phyloP scores from a whole-genome alignment of 108 stramenopile genomes.

The Nitzschia sp. region DNA sequence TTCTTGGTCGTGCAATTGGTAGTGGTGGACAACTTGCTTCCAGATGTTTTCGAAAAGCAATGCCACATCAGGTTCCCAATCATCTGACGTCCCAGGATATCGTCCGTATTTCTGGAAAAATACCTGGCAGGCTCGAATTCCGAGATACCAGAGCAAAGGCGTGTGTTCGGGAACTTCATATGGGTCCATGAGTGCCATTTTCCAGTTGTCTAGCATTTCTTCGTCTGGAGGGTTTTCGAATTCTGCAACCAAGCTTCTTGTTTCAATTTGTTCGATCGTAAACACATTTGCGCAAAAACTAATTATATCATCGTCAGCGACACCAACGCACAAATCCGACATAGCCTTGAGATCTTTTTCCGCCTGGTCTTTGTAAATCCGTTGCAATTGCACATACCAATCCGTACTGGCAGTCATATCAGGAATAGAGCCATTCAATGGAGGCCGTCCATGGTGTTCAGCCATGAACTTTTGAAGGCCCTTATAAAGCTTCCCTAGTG shows the following conservation, averaged over 20 bases:
- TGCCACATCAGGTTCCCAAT: slow-evolving; percentile 52
- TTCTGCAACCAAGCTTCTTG: slow-evolving; percentile 60
- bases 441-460: slow-evolving; percentile 57
- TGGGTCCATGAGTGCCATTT: slow-evolving; percentile 58
- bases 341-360: slow-evolving; percentile 55
- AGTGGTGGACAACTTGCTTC: slow-evolving; percentile 34
- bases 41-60: slow-evolving; percentile 46
- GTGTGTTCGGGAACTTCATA: slow-evolving; percentile 78
- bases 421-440: slow-evolving; percentile 86
- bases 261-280: slow-evolving; percentile 55
- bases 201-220: slow-evolving; percentile 44
- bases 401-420: slow-evolving; percentile 92
- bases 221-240: slow-evolving; percentile 29
- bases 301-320: slow-evolving; percentile 58
- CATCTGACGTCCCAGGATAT: slow-evolving; percentile 75
- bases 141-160: slow-evolving; percentile 81
- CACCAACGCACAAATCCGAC: slow-evolving; percentile 26
- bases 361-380: slow-evolving; percentile 72
- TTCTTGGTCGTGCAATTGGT: slow-evolving; percentile 56
- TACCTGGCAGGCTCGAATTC: slow-evolving; percentile 72
- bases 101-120: slow-evolving; percentile 65
- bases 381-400: slow-evolving; percentile 81
- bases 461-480: slow-evolving; percentile 60
- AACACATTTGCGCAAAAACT: slow-evolving; percentile 81
- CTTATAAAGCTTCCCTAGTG: slow-evolving; percentile 28